Base-by-base conservation (phyloP, 1,139 yeast genomes). In the Saccharomyces hybrid region DNA sequence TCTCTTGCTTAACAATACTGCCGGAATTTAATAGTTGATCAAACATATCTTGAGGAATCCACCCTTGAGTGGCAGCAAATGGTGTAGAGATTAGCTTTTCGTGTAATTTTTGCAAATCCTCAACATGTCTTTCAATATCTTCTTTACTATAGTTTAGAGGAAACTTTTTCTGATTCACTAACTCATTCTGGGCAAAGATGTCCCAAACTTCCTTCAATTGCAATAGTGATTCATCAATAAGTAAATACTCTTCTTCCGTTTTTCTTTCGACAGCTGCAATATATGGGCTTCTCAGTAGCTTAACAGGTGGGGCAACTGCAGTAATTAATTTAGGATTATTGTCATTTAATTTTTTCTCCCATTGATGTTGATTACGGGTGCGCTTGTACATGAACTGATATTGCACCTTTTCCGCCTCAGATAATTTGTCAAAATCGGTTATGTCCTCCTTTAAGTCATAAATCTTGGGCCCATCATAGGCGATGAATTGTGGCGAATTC, bases 21-120 rank as follows among this genome's bases (percentile, higher is more conserved):
- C 93, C 95, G 59, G 83, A 84, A 23, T 81, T 81, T 49, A 81
- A 71, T 61, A 89, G 76, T 55, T 80, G 80, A 48, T 81, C 85
- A 67, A 91, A 90, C 85, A 89, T 81, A 66, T 89, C 96, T 68
- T 88, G 96, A 27, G 98, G 96, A 56, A 93, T 80, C 96, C 97
- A 91, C 5, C 96, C 96, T 55, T 88, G 87, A 42, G 97, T 88
- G 51, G 95, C 95, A 41, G 88, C 84, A 70, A 90, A 90, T 49
- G 97, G 97, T 54, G 83, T 80, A 6, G 83, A 76, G 42, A 85
- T 78, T 51, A 87, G 73, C 60, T 81, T 83, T 60, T 80, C 73
- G 69, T 88, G 93, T 73, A 88, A 85, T 48, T 76, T 80, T 57
- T 80, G 83, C 63, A 88, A 77, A 31, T 79, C 81, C 29, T 73